These are phyloP conservation scores for Gaeumannomyces sp. DNA, from an alignment of 2,329 filamentous ascomycete species.

Conservation along the genomic window DNA sequence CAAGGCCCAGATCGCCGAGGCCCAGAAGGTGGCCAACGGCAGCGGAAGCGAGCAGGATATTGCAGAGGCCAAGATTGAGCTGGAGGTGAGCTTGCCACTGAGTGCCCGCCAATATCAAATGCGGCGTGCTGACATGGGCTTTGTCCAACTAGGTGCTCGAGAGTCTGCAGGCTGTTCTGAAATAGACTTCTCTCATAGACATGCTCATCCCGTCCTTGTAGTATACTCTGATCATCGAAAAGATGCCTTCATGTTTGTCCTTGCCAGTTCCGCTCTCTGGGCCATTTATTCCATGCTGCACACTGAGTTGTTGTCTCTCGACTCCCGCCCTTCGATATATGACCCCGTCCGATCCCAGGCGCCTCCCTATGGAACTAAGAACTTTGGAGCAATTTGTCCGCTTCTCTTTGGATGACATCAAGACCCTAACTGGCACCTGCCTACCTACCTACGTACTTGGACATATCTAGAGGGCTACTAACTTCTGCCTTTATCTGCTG, in stretches of 20 bases:
- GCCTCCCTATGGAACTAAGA: not conserved
- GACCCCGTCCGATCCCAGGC: not conserved
- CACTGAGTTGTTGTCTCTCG: too few relatives aligned
- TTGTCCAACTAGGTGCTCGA: conserved; percentile 60
- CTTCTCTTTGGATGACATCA: too few relatives aligned
- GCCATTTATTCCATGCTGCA: not conserved
- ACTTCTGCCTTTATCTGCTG: too few relatives aligned
- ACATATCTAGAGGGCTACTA: too few relatives aligned
- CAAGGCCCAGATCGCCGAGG: conserved; percentile 83
- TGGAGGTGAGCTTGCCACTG: conserved; percentile 64
- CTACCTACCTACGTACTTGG: not conserved
- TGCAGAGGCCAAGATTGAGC: conserved; percentile 97
- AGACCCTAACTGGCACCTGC: not conserved
- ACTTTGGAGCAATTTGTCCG: not conserved
- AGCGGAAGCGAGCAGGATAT: conserved; percentile 94
- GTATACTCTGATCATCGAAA: conserved; percentile 18
- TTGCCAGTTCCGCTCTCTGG: not conserved
- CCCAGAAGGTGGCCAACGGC: conserved; percentile 88
- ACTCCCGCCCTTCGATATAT: too few relatives aligned
- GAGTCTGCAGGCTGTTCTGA: conserved; percentile 72
- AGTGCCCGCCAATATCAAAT: not conserved
- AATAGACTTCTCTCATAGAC: conserved; percentile 52
- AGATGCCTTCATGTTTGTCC: conserved; percentile 1
- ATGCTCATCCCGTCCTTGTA: conserved; percentile 26
- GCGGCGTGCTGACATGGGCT: not conserved